Percentiles rank a stretch among this genome's conserved stretches.
Evolutionary conservation across 2,329 filamentous ascomycete species (phyloP).

Genomic region (Ophiostoma quercus): DNA sequence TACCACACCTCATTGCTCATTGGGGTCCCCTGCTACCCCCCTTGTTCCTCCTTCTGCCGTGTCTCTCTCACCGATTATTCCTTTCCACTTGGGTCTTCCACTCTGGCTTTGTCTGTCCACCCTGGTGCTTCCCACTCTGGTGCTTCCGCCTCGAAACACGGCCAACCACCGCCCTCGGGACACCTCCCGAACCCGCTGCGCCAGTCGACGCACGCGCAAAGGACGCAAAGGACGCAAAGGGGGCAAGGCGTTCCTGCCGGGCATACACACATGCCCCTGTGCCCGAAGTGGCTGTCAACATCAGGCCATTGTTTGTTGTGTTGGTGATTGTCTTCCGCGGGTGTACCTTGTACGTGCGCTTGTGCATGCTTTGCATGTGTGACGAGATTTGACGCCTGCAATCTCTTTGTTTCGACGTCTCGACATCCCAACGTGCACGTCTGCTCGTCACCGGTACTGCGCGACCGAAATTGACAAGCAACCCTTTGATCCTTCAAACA

Average conservation of each 20-base stretch:
- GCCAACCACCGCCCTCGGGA: not conserved
- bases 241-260: not conserved
- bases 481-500: too few relatives aligned
- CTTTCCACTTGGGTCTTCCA: not conserved
- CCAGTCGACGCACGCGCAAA: not conserved
- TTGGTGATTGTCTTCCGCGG: not conserved
- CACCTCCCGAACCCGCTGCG: not conserved
- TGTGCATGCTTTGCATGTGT: not conserved
- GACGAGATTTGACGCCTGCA: not conserved
- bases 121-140: not conserved
- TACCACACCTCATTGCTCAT: constrained; percentile 4
- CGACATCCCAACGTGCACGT: not conserved
- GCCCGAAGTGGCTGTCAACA: constrained; percentile 5
- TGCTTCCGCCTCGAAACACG: not conserved
- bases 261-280: not conserved
- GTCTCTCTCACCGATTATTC: not conserved
- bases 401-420: not conserved
- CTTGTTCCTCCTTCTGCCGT: not conserved
- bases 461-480: not conserved
- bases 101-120: not conserved
- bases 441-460: not conserved
- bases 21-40: not conserved
- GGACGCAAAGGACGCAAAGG: not conserved
- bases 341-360: not conserved
- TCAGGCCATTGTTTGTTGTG: constrained; percentile 6